Evolutionary conservation across 2,329 filamentous ascomycete genomes (phyloP), one percentile per base, ranked within the genome.

Genomic region (Colletotrichum navitas): DNA sequence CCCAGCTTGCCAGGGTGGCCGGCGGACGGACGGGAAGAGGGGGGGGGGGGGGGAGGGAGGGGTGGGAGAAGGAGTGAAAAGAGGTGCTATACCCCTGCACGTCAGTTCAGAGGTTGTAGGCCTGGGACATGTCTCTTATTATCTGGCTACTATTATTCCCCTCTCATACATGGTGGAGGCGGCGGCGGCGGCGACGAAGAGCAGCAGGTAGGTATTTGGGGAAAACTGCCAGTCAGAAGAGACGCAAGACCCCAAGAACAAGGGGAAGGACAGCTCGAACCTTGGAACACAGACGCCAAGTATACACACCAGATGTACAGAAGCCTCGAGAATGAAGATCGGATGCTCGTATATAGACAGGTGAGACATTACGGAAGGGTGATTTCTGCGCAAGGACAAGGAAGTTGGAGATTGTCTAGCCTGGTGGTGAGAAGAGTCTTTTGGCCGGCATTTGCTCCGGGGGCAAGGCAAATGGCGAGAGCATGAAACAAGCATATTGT

Each of bases 401-500:
- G 36, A n/a, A 34, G 21, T 34, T 24, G 45, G 29, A 61, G 43
- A 41, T 16, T 34, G 21, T 16, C 58, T n/a, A n/a, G n/a, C n/a
- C n/a, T 34, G 59, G 29, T 47, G 12, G 21, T 45, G 32, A 47
- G 29, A 61, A n/a, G 32, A 47, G 43, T 61, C 39, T 47, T 49
- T 43, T 36, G 41, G 24, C 29, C 21, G 29, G 41, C 7, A 32
- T 61, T 18, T 24, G 59, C 43, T 41, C 16, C 34, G n/a, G 12
- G 55, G 55, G 55, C 29, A 32, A 63, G 26, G 29, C 32, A 29
- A 39, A 58, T 63, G 65, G 59, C 51, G 60, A 66, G 59, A 72
- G 66, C 54, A 39, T 72, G 70, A 72, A 72, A 72, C 70, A 72
- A 60, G 66, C 60, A 65, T 70, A 61, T 51, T 39, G 45, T 60